phyloP scores from a whole-genome alignment of 345 rosid species.

The Capsella bursapastoris region DNA sequence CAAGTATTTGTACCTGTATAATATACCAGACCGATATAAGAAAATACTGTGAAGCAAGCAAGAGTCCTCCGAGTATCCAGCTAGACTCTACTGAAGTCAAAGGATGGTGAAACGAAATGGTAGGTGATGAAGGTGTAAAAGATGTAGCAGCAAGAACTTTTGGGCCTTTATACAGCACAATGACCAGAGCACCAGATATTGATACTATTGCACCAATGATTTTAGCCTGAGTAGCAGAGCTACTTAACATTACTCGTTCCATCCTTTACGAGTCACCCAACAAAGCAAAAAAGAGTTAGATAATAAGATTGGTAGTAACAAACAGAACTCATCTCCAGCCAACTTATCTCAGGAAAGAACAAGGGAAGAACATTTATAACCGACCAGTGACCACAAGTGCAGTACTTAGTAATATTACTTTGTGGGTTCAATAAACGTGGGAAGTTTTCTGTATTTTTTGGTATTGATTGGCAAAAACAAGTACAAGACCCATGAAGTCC shows the following conservation, averaged over 20 bases:
- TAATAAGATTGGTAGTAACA: not conserved
- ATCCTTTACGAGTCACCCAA: conserved; percentile 28
- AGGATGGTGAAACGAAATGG: not conserved
- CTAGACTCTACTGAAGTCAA: conserved; percentile 26
- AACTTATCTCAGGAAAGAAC: conserved; percentile 3
- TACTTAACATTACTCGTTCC: conserved; percentile 28
- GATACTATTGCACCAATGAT: conserved; percentile 42
- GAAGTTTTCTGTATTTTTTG: not conserved
- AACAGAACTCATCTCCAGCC: not conserved
- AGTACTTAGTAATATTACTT: not conserved
- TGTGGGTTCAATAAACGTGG: not conserved
- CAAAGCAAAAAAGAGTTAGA: not conserved
- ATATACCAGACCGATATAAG: conserved; percentile 43
- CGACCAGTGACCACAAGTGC: not conserved
- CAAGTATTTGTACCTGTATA: conserved; percentile 37
- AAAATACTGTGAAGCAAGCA: conserved; percentile 39
- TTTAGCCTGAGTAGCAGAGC: conserved; percentile 43
- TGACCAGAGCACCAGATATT: conserved; percentile 39
- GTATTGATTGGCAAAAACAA: not conserved
- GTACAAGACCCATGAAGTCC: not conserved
- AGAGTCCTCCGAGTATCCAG: conserved; percentile 42
- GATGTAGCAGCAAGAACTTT: conserved; percentile 20
- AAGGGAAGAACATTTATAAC: not conserved
- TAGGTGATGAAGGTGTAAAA: not conserved
- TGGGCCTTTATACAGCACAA: conserved; percentile 43